Base-by-base conservation (phyloP, 768 basidiomycete genomes). In the Podaxis mareebaensis region DNA sequence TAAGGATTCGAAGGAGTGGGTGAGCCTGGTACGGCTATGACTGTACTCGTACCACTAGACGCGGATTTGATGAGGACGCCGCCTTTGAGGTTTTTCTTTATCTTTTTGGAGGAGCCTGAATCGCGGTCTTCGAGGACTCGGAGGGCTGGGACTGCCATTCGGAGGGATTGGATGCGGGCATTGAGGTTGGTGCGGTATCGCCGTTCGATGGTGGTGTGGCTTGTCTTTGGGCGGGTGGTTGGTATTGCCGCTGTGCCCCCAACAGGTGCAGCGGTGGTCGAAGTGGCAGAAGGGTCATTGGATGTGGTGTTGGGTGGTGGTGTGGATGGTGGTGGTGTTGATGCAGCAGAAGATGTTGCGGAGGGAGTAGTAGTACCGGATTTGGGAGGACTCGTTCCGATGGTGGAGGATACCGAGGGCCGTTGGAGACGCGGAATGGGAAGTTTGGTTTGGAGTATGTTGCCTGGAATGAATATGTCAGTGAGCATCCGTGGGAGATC, bases 181-280 rank as follows among this genome's bases (percentile, higher is more conserved):
- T 95, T 95, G 51, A 95, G 80, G 71, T 95, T 95, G 1, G 93
- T 94, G 61, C 93, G 88, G 73, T 95, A 95, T 46, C 93, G 84
- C 10, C 93, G 84, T 74, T 95, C 93, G 64, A 95, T 94, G 22
- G 92, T 93, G 3, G 93, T 95, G 71, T 95, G 93, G 67, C 89
- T 90, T 0, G 93, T 94, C 76, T 94, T 95, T n/a, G 89, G 85
- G 1, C 89, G 49, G 20, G 68, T 64, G 48, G 71, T 63, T 24
- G 61, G 59, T 30, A 62, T 33, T 17, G 60, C 64, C 39, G 49
- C 3, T 51, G 49, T 8, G 24, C 28, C 6, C 7, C 6, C 28
- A 7, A 26, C n/a, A 8, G 22, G 20, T 3, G n/a, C 8, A 4
- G 49, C 24, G 2, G 12, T 8, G 7, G 22, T 51, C 0, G 48